Conservation (phyloP, 805 yeast genomes). For the Metschnikowia shivogae region DNA sequence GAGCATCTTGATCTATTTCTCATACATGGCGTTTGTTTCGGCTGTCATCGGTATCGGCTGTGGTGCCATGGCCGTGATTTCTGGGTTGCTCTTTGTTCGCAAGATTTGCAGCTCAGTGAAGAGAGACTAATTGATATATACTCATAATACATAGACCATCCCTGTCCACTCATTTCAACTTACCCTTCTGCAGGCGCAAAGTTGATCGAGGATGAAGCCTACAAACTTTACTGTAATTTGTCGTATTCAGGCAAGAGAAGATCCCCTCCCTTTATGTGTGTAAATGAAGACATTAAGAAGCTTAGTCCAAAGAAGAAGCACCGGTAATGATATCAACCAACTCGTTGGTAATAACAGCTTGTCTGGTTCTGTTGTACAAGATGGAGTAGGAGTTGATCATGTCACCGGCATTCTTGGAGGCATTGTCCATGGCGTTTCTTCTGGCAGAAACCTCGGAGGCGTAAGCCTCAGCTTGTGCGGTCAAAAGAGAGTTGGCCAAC, state of each 20-base stretch:
- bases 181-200: no score
- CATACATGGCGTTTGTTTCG: conserved; percentile 65
- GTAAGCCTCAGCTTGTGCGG: conserved; percentile 96
- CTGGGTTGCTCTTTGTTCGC: conserved; percentile 63
- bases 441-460: conserved; percentile 97
- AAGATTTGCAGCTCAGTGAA: conserved; percentile 57
- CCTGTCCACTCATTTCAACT: no score
- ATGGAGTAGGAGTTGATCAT: conserved; percentile 96
- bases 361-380: conserved; percentile 81
- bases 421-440: conserved; percentile 99
- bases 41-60: conserved; percentile 61
- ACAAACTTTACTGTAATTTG: neutral
- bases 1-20: conserved; percentile 62
- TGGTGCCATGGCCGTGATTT: conserved; percentile 69
- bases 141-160: neutral
- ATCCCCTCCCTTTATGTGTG: neutral
- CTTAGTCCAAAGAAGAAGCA: conserved; percentile 94
- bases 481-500: conserved; percentile 80
- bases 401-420: conserved; percentile 99
- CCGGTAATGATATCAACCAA: conserved; percentile 99
- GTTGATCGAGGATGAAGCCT: neutral
- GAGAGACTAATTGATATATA: conserved; percentile 37
- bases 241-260: conserved; percentile 1
- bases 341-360: conserved; percentile 56
- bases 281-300: conserved; percentile 6